A percentile compares a stretch with the other conserved stretches of the same genome.
Conservation (phyloP, 139 green algal genomes). For the Deuterostichococcus epilithicus region DNA sequence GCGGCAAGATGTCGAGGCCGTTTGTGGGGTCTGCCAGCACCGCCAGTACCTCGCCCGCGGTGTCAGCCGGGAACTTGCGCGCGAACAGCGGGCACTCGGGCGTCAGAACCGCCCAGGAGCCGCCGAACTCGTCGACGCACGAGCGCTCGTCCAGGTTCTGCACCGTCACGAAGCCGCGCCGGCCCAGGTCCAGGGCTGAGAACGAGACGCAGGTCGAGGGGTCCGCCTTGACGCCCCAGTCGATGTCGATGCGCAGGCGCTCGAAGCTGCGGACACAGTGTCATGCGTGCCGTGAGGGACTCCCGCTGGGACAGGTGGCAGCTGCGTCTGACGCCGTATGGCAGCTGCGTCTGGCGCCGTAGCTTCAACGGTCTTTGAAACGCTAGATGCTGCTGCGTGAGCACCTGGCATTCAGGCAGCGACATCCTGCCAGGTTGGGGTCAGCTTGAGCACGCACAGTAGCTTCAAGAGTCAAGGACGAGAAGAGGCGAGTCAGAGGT, state of each 20-base stretch:
- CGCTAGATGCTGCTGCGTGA: no score
- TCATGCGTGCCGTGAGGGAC: no score
- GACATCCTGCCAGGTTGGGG: no score
- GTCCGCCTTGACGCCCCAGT: not conserved
- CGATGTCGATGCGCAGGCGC: not conserved
- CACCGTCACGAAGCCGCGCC: not conserved
- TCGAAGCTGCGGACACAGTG: not conserved
- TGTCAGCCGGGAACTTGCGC: constrained; percentile 10
- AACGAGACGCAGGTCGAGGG: not conserved
- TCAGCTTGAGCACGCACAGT: no score
- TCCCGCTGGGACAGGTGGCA: not conserved
- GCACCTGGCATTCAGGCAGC: no score
- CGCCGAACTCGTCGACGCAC: not conserved
- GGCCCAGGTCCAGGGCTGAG: not conserved
- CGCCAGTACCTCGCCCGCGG: not conserved
- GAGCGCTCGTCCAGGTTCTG: not conserved
- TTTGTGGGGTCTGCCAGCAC: not conserved
- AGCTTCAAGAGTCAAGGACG: no score
- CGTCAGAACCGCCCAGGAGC: not conserved
- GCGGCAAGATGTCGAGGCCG: not conserved
- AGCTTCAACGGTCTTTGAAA: no score
- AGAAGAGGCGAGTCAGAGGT: no score
- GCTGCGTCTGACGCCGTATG: no score
- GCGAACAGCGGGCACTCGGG: constrained; percentile 16
- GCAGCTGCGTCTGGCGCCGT: no score